phyloP scores from a whole-genome alignment of 129 eudicot species.

The Escallonia rubra region DNA sequence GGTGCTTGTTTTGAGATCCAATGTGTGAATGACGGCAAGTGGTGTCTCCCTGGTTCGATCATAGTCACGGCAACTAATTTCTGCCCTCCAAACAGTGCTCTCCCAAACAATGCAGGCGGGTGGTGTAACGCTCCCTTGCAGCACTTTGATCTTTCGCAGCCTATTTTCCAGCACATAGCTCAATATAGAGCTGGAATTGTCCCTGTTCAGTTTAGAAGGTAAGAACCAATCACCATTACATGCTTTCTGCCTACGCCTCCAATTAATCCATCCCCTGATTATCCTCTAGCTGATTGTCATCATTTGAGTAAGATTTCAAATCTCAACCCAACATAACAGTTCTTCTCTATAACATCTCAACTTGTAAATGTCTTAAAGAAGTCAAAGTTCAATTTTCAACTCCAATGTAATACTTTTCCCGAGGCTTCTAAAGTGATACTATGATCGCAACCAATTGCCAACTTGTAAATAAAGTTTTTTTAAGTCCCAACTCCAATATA shows the following conservation, averaged over 20 bases:
- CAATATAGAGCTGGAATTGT: constrained; percentile 52
- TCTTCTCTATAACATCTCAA: too few species aligned
- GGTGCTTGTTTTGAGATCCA: constrained; percentile 58
- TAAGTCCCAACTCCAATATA: neutral
- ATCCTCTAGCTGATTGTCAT: too few species aligned
- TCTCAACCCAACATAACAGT: neutral
- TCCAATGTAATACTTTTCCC: neutral
- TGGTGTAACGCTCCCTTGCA: constrained; percentile 61
- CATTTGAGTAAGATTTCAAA: neutral
- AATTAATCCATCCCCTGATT: neutral
- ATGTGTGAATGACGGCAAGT: constrained; percentile 37
- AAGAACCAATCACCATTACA: constrained; percentile 2
- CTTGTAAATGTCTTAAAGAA: too few species aligned
- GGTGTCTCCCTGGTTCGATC: constrained; percentile 63
- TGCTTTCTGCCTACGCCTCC: neutral
- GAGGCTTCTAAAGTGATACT: neutral
- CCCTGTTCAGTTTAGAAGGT: constrained; percentile 61
- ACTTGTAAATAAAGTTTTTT: too few species aligned
- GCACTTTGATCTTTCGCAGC: constrained; percentile 62
- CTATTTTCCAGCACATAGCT: constrained; percentile 49
- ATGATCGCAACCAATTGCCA: neutral
- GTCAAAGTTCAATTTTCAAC: neutral
- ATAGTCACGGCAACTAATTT: constrained; percentile 55
- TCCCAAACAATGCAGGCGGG: constrained; percentile 45
- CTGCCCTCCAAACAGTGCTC: constrained; percentile 58